phyloP scores from a whole-genome alignment of 2,329 filamentous ascomycete genomes.

The Dactylellina sp. region DNA sequence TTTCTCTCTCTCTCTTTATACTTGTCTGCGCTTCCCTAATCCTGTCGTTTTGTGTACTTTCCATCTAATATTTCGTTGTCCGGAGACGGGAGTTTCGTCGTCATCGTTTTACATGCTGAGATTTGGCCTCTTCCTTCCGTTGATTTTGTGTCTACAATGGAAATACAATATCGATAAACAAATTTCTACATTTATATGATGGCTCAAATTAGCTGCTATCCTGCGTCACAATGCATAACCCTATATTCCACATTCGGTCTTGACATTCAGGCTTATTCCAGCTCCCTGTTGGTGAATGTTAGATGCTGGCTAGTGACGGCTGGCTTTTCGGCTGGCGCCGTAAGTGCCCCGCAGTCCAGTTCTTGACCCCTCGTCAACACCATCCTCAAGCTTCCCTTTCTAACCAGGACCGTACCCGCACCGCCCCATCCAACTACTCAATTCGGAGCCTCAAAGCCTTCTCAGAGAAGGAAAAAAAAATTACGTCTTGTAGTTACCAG shows the following conservation, averaged over 20 bases:
- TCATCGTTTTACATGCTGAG: slow-evolving; percentile 14
- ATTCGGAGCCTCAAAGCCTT: slow-evolving; percentile 35
- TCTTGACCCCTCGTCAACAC: slow-evolving; percentile 20
- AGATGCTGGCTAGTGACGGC: slow-evolving; percentile 20
- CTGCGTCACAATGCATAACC: background rate
- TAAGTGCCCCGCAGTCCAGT: background rate
- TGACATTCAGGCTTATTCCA: too few relatives aligned
- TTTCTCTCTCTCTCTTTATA: background rate
- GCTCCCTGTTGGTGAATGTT: background rate
- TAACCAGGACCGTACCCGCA: background rate
- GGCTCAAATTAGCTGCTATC: too few relatives aligned
- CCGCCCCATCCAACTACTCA: slow-evolving; percentile 24
- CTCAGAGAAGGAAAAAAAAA: background rate
- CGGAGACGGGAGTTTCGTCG: slow-evolving; percentile 45
- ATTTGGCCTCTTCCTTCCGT: slow-evolving; percentile 1
- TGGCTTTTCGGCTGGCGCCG: slow-evolving; percentile 26
- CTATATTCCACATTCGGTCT: too few relatives aligned
- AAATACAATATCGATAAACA: slow-evolving; percentile 42
- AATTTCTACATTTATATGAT: slow-evolving; percentile 13
- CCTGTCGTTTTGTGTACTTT: slow-evolving; percentile 17
- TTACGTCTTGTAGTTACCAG: background rate
- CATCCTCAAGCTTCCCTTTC: slow-evolving; percentile 40
- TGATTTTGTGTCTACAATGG: slow-evolving; percentile 31
- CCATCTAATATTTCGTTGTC: slow-evolving; percentile 12
- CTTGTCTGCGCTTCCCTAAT: slow-evolving; percentile 4